Evolutionary conservation across 176 grass and related monocot genomes (phyloP), one percentile per base, ranked within the genome.

Genomic region (Zea luxurians): DNA sequence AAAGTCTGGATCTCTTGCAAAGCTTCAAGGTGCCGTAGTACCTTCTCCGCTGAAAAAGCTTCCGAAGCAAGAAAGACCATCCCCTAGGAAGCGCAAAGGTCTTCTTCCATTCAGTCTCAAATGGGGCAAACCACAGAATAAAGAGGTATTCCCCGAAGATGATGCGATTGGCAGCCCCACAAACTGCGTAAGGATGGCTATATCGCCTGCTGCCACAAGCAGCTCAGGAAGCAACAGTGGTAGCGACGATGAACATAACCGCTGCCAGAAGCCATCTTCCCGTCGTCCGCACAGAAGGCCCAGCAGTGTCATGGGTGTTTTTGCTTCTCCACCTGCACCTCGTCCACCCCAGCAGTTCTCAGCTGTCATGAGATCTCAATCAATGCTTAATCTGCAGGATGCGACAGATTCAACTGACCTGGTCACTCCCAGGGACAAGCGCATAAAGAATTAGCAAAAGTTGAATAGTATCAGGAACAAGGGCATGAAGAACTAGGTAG

Each of bases 11-110:
- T 97, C 90, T 68, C 89, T 87, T 71, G 62, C 78, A 63, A 85
- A 53, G 46, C 34, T 89, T 71, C 38, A 75, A 57, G 86, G 87
- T 87, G 75, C 85, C 37, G 76, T 75, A 42, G 77, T 78, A 47
- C 80, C 73, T 59, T 87, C 81, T 16, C 38, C 78, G 27, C 84
- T 27, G 45, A 87, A 97, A 73, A 79, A 83, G 35, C 75, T 89
- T 50, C 84, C 82, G n/a, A 93, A 97, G 74, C 88, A 81, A 70
- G 88, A 83, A 35, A 91, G 62, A 40, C 43, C 88, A 68, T 90
- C 86, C 73, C 86, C 57, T 61, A 88, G 88, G 75, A 97, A 97
- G 85, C 90, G 93, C 48, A 97, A 97, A 83, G 85, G 87, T 68
- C 81, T 93, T 68, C 85, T 90, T 53, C 74, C 88, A 62, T 97